Evolutionary conservation across 805 yeast species (phyloP).

Genomic region (Kuraishia borneana): DNA sequence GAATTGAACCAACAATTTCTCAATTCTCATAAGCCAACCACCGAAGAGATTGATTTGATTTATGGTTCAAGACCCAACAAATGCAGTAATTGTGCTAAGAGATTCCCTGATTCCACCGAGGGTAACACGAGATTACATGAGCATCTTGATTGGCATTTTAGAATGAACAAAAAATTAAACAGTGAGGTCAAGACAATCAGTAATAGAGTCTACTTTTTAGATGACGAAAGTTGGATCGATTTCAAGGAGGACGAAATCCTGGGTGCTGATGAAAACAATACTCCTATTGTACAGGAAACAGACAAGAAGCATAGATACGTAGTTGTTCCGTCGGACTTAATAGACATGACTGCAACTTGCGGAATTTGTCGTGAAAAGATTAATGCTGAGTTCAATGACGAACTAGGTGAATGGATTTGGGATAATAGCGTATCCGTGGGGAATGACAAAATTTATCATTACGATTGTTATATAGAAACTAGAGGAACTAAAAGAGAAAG

Average conservation of each 20-base stretch:
- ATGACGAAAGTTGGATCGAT: constrained; percentile 58
- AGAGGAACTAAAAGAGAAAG: constrained; percentile 1
- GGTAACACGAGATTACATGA: constrained; percentile 44
- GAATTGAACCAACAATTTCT: constrained; percentile 17
- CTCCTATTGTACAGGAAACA: constrained; percentile 5
- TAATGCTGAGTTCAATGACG: constrained; percentile 59
- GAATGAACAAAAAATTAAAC: constrained; percentile 71
- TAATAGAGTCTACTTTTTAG: constrained; percentile 75
- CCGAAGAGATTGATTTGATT: constrained; percentile 23
- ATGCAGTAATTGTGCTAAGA: constrained; percentile 83
- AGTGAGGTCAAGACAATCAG: constrained; percentile 42
- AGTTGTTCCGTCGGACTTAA: constrained; percentile 52
- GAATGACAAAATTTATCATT: constrained; percentile 42
- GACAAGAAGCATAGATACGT: constrained; percentile 39
- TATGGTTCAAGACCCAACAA: constrained; percentile 61
- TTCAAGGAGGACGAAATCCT: constrained; percentile 59
- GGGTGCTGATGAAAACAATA: constrained; percentile 22
- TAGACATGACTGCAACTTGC: constrained; percentile 47
- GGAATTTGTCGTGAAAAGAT: constrained; percentile 62
- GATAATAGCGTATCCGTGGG: constrained; percentile 41
- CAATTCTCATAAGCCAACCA: constrained; percentile 22
- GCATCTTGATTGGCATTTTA: constrained; percentile 94
- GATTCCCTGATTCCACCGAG: constrained; percentile 53
- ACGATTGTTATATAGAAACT: constrained; percentile 62
- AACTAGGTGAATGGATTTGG: constrained; percentile 78